A percentile compares a stretch with the other conserved stretches of the same genome.
Evolutionary conservation across 2,329 filamentous ascomycete genomes (phyloP).

Genomic region (Verticillium nonalfalfae): DNA sequence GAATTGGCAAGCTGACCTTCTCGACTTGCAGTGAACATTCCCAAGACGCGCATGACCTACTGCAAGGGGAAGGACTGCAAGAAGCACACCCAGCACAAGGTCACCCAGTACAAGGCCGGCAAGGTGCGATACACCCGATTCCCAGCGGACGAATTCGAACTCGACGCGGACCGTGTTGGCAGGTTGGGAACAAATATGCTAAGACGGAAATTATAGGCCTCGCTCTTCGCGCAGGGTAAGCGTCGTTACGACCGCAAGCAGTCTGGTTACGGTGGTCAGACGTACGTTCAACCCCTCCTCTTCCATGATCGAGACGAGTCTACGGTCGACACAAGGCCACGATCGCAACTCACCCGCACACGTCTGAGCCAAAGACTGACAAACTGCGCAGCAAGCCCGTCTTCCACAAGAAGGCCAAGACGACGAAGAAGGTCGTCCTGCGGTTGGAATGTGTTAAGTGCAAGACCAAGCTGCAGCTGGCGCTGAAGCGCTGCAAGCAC

Average conservation of each 20-base stretch:
- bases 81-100: conserved; percentile 88
- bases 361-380: neutral
- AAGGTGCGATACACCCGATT: conserved; percentile 49
- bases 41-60: conserved; percentile 95
- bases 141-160: conserved; percentile 3
- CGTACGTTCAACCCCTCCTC: conserved; percentile 23
- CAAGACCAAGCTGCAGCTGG: conserved; percentile 97
- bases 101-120: conserved; percentile 95
- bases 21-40: conserved; percentile 81
- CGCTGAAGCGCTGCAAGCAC: conserved; percentile 99
- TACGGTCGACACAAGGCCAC: neutral
- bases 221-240: conserved; percentile 97
- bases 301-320: neutral
- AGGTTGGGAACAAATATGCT: neutral
- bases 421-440: conserved; percentile 99
- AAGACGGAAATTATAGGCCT: conserved; percentile 50
- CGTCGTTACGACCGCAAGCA: conserved; percentile 99
- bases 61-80: conserved; percentile 95
- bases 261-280: conserved; percentile 99
- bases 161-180: neutral
- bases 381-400: conserved; percentile 65
- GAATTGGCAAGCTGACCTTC: conserved; percentile 19
- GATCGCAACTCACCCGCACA: neutral
- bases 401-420: conserved; percentile 99
- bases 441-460: conserved; percentile 95